Evolutionary conservation across 306 rosid genomes (phyloP).

Genomic region (Oxytropis ochrocephala): DNA sequence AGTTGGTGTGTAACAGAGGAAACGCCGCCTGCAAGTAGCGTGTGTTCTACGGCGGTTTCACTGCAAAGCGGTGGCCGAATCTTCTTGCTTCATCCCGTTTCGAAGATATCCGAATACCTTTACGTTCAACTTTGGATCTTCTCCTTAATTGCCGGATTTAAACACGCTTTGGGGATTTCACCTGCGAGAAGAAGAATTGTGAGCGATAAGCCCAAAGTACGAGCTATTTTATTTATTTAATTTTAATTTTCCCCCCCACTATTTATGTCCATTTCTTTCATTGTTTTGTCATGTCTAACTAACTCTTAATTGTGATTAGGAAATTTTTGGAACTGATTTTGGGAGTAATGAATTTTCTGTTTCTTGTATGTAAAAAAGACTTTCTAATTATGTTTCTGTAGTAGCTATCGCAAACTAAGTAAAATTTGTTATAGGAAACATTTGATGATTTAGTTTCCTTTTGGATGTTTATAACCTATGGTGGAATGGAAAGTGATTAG

Average conservation of each 20-base stretch:
- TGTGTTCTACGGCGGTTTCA: conserved; percentile 26
- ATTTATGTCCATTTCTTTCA: neutral
- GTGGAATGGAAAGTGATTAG: neutral
- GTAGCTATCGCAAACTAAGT: neutral
- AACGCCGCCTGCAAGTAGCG: conserved; percentile 7
- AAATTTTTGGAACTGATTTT: neutral
- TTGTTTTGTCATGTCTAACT: neutral
- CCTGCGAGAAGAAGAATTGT: neutral
- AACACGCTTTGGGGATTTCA: neutral
- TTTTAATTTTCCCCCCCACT: neutral
- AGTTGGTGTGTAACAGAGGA: conserved; percentile 15
- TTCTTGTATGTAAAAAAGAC: neutral
- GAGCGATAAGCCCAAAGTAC: conserved; percentile 2
- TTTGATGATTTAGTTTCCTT: neutral
- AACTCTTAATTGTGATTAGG: neutral
- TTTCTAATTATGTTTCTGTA: conserved; percentile 4
- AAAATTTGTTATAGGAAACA: neutral
- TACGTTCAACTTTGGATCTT: conserved; percentile 12
- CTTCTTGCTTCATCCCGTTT: conserved; percentile 16
- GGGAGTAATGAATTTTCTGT: neutral
- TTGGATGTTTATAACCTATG: neutral
- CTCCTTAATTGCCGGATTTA: neutral
- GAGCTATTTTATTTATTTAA: neutral
- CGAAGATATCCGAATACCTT: conserved; percentile 25
- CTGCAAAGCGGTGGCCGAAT: conserved; percentile 13